Evolutionary conservation across 2,329 filamentous ascomycete species (phyloP), one percentile per base, ranked within the genome.

Genomic region (Sordariomycetes sp.): DNA sequence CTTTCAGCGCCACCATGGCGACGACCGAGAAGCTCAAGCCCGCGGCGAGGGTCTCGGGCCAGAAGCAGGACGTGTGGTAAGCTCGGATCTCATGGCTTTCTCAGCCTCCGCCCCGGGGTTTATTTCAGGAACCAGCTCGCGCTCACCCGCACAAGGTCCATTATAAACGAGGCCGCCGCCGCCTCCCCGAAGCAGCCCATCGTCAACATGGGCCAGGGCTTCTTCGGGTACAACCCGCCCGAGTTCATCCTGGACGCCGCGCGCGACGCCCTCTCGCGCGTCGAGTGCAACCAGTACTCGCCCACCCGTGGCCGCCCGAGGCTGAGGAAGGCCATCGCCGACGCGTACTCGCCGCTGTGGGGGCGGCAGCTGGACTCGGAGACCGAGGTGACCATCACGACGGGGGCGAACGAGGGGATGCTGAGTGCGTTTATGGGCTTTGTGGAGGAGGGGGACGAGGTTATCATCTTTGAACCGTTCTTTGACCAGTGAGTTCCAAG

Each of bases 241-340:
- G 73, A 86, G 40, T 97, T 96, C 72, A 90, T 97, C 63, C 78
- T 97, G 63, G 82, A 96, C 65, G 94, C 94, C 50, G 94, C 94
- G 56, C 97, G 96, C 73, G 78, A 87, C 46, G 92, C 93, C 46
- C 81, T 99, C 56, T 87, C 96, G 68, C 82, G 85, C 56, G 93
- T 99, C 24, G 94, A 97, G 64, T 97, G 93, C 80, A 99, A 99
- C 72, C 94, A 99, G 78, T 99, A 99, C 79, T 93, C 91, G 24
- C 94, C 92, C 2, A 97, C 94, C 22, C 94, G 91, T 79, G 94
- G 94, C 61, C 86, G 93, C 7, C 93, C 94, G 50, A 83, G 93
- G 58, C 79, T 99, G 68, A 93, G 87, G 79, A 90, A 97, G 77
- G 94, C 94, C 56, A 86, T 99, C 66, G 89, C 94, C 2, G 85